phyloP scores from a whole-genome alignment of 2,329 filamentous ascomycete genomes.

The Herpomyces periplanetae region DNA sequence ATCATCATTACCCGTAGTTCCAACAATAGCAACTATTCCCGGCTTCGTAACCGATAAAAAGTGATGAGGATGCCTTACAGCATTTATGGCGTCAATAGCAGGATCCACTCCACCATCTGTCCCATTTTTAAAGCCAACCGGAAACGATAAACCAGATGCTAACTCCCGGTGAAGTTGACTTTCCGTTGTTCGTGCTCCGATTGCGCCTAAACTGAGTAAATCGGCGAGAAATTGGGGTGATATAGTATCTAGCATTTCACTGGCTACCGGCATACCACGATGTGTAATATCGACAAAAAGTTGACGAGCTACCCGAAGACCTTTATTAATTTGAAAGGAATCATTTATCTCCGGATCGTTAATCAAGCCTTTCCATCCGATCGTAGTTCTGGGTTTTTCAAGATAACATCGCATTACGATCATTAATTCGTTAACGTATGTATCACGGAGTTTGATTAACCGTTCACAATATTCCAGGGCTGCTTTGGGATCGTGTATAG shows the following conservation, averaged over 20 bases:
- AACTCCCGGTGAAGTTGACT: conserved; percentile 80
- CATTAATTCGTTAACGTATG: conserved; percentile 53
- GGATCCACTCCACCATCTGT: conserved; percentile 67
- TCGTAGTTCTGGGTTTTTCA: conserved; percentile 87
- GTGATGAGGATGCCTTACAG: conserved; percentile 65
- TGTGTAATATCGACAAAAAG: conserved; percentile 69
- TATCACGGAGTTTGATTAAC: conserved; percentile 39
- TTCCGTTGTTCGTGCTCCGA: conserved; percentile 86
- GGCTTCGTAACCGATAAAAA: conserved; percentile 94
- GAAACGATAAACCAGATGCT: conserved; percentile 73
- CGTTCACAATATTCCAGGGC: conserved; percentile 73
- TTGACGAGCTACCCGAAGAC: conserved; percentile 43
- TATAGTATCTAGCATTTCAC: conserved; percentile 93
- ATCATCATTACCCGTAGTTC: conserved; percentile 74
- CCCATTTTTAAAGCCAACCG: conserved; percentile 96
- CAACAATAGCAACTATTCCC: conserved; percentile 69
- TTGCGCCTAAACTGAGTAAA: conserved; percentile 53
- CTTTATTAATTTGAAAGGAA: conserved; percentile 97
- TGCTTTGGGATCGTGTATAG: conserved; percentile 68
- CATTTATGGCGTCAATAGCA: conserved; percentile 75
- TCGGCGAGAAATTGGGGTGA: conserved; percentile 88
- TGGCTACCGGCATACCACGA: conserved; percentile 78
- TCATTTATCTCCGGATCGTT: conserved; percentile 96
- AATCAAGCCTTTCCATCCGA: conserved; percentile 94
- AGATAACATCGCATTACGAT: conserved; percentile 96